These are phyloP conservation scores for Rhypophila decipiens DNA, from an alignment of 495 filamentous ascomycete species.

Conservation along the genomic window DNA sequence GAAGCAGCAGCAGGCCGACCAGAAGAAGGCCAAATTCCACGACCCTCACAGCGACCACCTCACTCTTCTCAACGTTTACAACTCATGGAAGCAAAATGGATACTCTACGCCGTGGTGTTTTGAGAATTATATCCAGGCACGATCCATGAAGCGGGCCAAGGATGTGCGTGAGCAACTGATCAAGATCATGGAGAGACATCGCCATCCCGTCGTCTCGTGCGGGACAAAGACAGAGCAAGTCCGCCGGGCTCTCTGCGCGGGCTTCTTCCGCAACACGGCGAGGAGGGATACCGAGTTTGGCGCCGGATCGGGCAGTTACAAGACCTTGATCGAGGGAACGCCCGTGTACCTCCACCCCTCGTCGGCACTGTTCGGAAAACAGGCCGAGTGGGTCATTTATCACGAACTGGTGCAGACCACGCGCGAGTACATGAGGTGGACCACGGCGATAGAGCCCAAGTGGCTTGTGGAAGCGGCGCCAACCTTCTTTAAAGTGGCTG, in stretches of 20 bases:
- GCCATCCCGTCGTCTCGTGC: constrained; percentile 71
- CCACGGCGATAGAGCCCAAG: constrained; percentile 88
- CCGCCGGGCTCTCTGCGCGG: constrained; percentile 83
- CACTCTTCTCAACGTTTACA: constrained; percentile 94
- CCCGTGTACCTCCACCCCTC: constrained; percentile 90
- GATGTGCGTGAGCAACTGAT: constrained; percentile 90
- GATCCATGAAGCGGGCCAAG: constrained; percentile 77
- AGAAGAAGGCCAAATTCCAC: constrained; percentile 96
- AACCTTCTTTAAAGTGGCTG: constrained; percentile 97
- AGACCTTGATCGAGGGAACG: constrained; percentile 90
- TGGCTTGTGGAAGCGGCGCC: constrained; percentile 87
- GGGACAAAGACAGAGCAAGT: constrained; percentile 82
- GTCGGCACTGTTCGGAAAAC: constrained; percentile 89
- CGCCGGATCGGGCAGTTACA: no score
- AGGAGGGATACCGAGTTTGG: constrained; percentile 94
- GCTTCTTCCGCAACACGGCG: constrained; percentile 93
- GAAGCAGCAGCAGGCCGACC: constrained; percentile 90
- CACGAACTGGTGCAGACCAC: constrained; percentile 83
- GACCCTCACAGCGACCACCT: constrained; percentile 92
- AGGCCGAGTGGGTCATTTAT: constrained; percentile 93
- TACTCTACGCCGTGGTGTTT: constrained; percentile 89
- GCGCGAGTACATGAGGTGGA: constrained; percentile 96
- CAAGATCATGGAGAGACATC: constrained; percentile 86
- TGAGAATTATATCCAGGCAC: constrained; percentile 95
- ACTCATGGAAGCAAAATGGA: constrained; percentile 78